A percentile compares a stretch with the other conserved stretches of the same genome.
Evolutionary conservation across 2,329 filamentous ascomycete genomes (phyloP).

Genomic region (Alternaria sp.): DNA sequence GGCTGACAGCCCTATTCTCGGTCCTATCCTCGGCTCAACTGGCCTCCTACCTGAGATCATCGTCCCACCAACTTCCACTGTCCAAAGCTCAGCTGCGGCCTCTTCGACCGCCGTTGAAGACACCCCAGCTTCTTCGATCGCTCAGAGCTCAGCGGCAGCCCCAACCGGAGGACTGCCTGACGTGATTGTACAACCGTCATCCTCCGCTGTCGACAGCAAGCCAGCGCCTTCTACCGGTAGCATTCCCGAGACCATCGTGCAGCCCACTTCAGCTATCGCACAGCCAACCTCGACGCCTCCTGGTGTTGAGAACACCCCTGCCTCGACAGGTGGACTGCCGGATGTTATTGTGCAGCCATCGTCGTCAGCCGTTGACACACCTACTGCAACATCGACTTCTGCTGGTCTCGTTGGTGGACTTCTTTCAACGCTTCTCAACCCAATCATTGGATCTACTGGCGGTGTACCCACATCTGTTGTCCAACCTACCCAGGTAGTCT

Average conservation of each 20-base stretch:
- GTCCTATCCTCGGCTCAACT: conserved; percentile 8
- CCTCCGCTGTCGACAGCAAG: neutral
- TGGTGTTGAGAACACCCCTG: neutral
- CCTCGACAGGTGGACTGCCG: conserved; percentile 5
- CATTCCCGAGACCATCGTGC: conserved; percentile 28
- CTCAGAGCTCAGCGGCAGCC: neutral
- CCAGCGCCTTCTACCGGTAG: conserved; percentile 28
- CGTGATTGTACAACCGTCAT: conserved; percentile 10
- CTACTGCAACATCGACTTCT: conserved; percentile 3
- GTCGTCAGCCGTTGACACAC: conserved; percentile 2
- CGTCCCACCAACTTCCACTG: conserved; percentile 5
- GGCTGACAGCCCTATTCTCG: neutral
- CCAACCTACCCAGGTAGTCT: conserved; percentile 21
- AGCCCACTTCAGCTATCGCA: conserved; percentile 1
- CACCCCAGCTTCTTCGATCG: neutral
- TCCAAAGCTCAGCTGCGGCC: neutral
- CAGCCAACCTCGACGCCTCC: neutral
- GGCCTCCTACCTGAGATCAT: conserved; percentile 12
- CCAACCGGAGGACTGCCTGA: conserved; percentile 7
- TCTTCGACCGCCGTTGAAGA: neutral
- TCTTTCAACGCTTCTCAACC: conserved; percentile 18
- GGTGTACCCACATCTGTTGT: conserved; percentile 25
- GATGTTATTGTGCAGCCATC: conserved; percentile 10
- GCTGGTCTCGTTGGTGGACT: conserved; percentile 8
- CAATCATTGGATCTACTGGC: conserved; percentile 29